phyloP scores from a whole-genome alignment of 441 rosid genomes.

The Euphorbia celastroides region DNA sequence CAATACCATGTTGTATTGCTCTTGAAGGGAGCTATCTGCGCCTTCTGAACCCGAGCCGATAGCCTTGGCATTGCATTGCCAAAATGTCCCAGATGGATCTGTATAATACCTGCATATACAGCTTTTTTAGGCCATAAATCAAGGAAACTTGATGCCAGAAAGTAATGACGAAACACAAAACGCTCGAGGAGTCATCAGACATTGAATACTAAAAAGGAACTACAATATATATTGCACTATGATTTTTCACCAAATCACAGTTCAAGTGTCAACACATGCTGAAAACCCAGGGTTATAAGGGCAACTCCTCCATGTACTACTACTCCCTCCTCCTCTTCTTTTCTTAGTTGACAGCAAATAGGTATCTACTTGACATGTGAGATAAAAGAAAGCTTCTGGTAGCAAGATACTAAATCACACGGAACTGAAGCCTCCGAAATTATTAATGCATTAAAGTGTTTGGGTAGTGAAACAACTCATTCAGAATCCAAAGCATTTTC shows the following conservation, averaged over 20 bases:
- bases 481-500: neutral
- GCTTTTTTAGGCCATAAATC: constrained; percentile 3
- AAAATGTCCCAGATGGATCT: constrained; percentile 97
- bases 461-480: neutral
- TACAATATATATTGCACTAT: neutral
- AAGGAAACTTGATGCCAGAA: neutral
- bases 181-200: neutral
- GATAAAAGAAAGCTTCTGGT: too few species aligned
- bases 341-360: neutral
- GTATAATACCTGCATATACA: constrained; percentile 68
- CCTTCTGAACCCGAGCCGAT: constrained; percentile 99
- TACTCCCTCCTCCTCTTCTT: too few species aligned
- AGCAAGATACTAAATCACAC: too few species aligned
- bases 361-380: neutral
- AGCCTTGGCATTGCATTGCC: constrained; percentile 99
- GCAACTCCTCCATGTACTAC: too few species aligned
- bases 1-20: constrained; percentile 85
- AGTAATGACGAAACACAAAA: neutral
- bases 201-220: neutral
- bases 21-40: constrained; percentile 95
- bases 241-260: neutral
- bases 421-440: neutral
- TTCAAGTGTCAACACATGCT: neutral
- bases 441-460: neutral
- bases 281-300: neutral